Evolutionary conservation across 2,329 filamentous ascomycete species (phyloP), one percentile per base, ranked within the genome.

Genomic region (Thielaviopsis musarum): DNA sequence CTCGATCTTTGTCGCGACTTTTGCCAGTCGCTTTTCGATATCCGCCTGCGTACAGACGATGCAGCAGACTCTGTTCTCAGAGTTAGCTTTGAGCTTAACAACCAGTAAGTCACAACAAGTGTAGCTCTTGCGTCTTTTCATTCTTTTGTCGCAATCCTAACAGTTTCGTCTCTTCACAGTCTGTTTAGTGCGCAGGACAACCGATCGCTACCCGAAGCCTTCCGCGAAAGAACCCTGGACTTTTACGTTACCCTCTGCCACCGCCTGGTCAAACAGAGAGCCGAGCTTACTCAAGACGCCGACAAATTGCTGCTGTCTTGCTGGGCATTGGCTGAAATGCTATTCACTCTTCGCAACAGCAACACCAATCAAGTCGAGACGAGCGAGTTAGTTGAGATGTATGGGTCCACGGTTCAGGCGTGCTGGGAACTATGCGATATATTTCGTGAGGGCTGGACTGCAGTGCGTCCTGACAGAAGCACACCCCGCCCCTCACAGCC

Each of bases 391-490:
- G 54, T 52, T 21, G 91, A 95, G 66, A 76, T 95, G 0, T 77
- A 96, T 0, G 85, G 87, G 5, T 93, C 88, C 1, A 89, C 91
- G 1, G 87, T 95, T 0, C 90, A 95, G 67, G 88, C 91, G 15
- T 96, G 91, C 69, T 96, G 89, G 89, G 90, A 95, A 65, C 78
- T 96, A 5, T 95, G 89, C 69, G 89, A 96, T 71, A 82, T 96
- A 58, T 95, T 96, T 75, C 81, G 89, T 54, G 87, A 93, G 72
- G 89, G 89, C 19, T 95, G 91, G 89, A 89, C 88, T 3, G 87
- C 93, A 66, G 82, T 93, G 54, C 82, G 89, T 58, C 89, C 91
- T 4, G 90, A 95, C 62, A 78, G 90, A 59, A 87, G 86, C 52
- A 95, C 91, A 1, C 91, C 91, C 15, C 79, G 89, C 45, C 87